A percentile compares a stretch with the other conserved stretches of the same genome.
These are phyloP conservation scores for Ceratobasidium sp. DNA, from an alignment of 1,284 basidiomycete species.

Conservation along the genomic window DNA sequence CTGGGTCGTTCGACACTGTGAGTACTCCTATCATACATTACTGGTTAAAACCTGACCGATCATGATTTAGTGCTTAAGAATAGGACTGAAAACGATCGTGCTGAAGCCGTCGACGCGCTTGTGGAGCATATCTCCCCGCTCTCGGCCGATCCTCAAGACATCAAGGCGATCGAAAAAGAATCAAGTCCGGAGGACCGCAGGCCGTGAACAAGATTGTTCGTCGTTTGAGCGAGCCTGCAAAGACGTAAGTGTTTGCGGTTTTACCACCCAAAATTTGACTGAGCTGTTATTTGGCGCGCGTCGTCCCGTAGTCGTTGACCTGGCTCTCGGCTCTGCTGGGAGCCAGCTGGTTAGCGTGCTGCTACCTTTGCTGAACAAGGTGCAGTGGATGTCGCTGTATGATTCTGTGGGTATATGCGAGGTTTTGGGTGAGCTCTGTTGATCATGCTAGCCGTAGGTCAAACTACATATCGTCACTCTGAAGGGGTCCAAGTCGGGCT, in stretches of 20 bases:
- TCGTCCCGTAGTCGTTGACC: slow-evolving; percentile 82
- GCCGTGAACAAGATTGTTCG: slow-evolving; percentile 73
- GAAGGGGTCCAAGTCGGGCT: slow-evolving; percentile 86
- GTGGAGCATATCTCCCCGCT: slow-evolving; percentile 78
- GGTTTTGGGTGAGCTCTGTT: background rate
- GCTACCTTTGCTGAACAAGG: slow-evolving; percentile 81
- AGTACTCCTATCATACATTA: slow-evolving; percentile 52
- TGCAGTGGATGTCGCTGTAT: slow-evolving; percentile 79
- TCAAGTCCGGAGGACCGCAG: slow-evolving; percentile 83
- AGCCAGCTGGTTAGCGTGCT: slow-evolving; percentile 84
- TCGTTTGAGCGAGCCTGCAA: slow-evolving; percentile 84
- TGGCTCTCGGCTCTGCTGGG: slow-evolving; percentile 82
- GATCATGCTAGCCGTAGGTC: slow-evolving; percentile 59
- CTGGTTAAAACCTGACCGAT: slow-evolving; percentile 14
- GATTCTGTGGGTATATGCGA: slow-evolving; percentile 64
- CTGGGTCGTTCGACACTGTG: slow-evolving; percentile 75
- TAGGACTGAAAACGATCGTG: slow-evolving; percentile 76
- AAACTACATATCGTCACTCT: slow-evolving; percentile 85
- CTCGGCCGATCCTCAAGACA: slow-evolving; percentile 81
- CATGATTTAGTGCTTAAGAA: slow-evolving; percentile 75
- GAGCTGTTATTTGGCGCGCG: slow-evolving; percentile 66
- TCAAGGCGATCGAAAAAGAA: slow-evolving; percentile 83
- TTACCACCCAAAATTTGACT: background rate
- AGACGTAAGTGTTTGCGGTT: slow-evolving; percentile 65
- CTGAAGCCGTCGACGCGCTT: slow-evolving; percentile 78